Evolutionary conservation across 306 rosid species (phyloP), one percentile per base, ranked within the genome.

Genomic region (Lagenaria siceraria): DNA sequence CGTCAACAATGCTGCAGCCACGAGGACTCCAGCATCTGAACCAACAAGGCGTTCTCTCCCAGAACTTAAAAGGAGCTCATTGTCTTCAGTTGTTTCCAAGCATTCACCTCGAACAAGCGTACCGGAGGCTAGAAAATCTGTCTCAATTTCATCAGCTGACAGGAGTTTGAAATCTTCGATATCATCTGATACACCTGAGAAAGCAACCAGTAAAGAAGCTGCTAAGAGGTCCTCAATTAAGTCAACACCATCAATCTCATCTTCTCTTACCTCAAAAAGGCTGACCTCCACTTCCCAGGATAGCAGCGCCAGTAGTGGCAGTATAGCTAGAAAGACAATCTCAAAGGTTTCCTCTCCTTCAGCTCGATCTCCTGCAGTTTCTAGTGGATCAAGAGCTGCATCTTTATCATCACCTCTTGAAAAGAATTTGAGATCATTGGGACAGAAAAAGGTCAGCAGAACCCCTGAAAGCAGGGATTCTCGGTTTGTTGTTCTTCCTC

Each of bases 381-480:
- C 96, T 6, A 77, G 91, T 49, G 88, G 93, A 56, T 75, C 88
- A 85, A 87, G 89, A 82, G 29, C 87, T 3, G 84, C 89, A 40
- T 87, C 93, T 40, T 38, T 83, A 64, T 92, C 93, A 1, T 82
- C 96, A 11, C 83, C 90, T 66, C 71, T 77, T 40, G 96, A 87
- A 68, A 88, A 89, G 78, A 82, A 85, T 83, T 84, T 96, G 75
- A 77, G 81, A 81, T 77, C 86, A 60, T 84, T 95, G 64, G 91
- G 97, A 63, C 88, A 92, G 81, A 89, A 86, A 85, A 90, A 87
- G 74, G 83, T 66, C 3, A 82, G 71, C 6, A 82, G 71, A 6
- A 92, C 90, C 69, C 90, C 90, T 79, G 91, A 90, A 52, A 87
- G 90, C 81, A 83, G 96, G 61, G 91, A 90, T 79, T 90, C 99